Base-by-base conservation (phyloP, 768 basidiomycete species). In the Tylopilus intermedius region DNA sequence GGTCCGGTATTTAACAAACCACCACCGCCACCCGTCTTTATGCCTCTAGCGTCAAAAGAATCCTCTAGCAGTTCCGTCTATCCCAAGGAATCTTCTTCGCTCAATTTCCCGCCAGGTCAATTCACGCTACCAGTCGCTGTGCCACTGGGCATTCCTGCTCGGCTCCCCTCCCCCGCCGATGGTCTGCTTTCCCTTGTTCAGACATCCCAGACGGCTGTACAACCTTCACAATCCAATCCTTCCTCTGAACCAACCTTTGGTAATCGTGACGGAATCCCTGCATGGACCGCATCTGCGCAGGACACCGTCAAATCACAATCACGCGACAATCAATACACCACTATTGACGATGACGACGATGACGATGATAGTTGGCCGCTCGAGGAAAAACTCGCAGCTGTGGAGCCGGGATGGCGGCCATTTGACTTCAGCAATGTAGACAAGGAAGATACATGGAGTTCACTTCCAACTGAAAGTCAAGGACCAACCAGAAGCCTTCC, bases 381-480 rank as follows among this genome's bases (percentile, higher is more conserved):
- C 26, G 81, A 86, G 38, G 85, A 85, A 57, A 84, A 82, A 58
- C 67, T 85, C 50, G 71, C 77, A 0, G 72, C 74, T 37, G 76
- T 73, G 9, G 73, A 79, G 33, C 77, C 69, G 50, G 71, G 76
- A 54, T 89, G 88, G 88, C 79, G 79, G 14, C 73, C 77, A 43
- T 83, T 83, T 58, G 79, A 77, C 27, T 69, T 72, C 46, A 75
- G 68, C 50, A 65, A 67, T 22, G 68, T 73, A 8, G 86, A 88
- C 44, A 87, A 88, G 59, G 85, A 81, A 56, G 76, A 82, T 68
- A 87, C 87, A 15, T 89, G 88, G 88, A 88, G 84, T 58, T 83
- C 84, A 15, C 62, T 77, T 48, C 83, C 81, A 21, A 83, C 82
- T 14, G 75, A 81, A 56, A 83, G 79, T 59, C 80, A 81, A 58